Conservation (phyloP, 2,329 filamentous ascomycete species). For the Sarocladium oryzae region DNA sequence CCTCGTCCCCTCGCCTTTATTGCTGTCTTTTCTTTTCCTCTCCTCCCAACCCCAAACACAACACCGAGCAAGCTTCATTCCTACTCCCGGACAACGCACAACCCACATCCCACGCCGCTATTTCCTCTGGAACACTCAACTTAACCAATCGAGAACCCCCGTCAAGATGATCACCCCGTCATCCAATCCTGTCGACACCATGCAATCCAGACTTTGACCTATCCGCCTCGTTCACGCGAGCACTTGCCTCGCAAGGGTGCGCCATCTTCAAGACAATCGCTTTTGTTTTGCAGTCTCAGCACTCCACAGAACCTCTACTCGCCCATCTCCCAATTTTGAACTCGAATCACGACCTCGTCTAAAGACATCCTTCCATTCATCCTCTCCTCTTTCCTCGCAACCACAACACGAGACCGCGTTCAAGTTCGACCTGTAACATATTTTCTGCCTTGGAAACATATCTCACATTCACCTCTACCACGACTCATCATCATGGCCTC, state of each 20-base stretch:
- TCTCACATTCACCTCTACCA: not conserved
- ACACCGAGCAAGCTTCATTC: not conserved
- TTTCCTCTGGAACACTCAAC: not conserved
- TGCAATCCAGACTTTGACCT: constrained; percentile 9
- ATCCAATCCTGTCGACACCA: constrained; percentile 1
- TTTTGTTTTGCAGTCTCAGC: not conserved
- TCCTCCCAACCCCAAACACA: not conserved
- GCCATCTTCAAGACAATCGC: not conserved
- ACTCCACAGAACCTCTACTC: not conserved
- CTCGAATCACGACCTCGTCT: not conserved
- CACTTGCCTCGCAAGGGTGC: constrained; percentile 4
- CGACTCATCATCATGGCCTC: constrained; percentile 15
- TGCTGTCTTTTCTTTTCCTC: not conserved
- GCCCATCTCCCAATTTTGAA: not conserved
- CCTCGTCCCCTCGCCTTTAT: not conserved
- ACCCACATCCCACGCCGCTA: constrained; percentile 1
- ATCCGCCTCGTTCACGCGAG: constrained; percentile 5
- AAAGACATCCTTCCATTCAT: no score
- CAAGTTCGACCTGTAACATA: not conserved
- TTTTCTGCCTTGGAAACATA: no score
- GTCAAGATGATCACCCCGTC: constrained; percentile 8
- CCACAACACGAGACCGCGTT: not conserved
- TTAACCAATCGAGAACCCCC: not conserved
- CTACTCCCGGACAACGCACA: not conserved
- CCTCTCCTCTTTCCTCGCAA: not conserved